phyloP scores from a whole-genome alignment of 768 basidiomycete species.

The Macrolepiota dolichaula region DNA sequence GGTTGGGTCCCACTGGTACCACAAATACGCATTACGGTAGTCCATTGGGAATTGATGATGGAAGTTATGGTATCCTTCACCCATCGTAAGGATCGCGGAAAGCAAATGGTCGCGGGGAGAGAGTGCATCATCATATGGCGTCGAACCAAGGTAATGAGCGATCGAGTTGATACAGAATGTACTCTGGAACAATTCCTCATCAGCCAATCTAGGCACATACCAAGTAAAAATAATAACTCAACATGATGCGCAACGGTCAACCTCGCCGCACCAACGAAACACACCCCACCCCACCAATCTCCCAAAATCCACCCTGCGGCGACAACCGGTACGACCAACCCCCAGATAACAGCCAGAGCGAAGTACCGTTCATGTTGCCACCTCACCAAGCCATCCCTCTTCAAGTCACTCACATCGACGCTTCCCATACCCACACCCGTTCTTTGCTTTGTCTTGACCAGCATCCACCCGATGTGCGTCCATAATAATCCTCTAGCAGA shows the following conservation, averaged over 20 bases:
- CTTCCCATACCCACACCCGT: constrained; percentile 44
- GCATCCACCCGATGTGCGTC: constrained; percentile 85
- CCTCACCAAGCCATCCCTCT: constrained; percentile 63
- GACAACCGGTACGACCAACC: constrained; percentile 63
- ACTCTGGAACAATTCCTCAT: constrained; percentile 40
- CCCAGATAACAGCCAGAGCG: constrained; percentile 57
- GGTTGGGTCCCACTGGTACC: constrained; percentile 91
- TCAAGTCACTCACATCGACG: constrained; percentile 71
- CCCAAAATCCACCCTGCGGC: constrained; percentile 71
- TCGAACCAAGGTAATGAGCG: constrained; percentile 79
- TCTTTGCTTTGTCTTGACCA: constrained; percentile 69
- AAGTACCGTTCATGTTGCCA: constrained; percentile 82
- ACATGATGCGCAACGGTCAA: constrained; percentile 81
- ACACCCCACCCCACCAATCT: constrained; percentile 78
- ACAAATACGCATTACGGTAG: constrained; percentile 72
- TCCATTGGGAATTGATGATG: constrained; percentile 92
- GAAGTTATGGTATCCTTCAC: constrained; percentile 90
- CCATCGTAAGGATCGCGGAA: constrained; percentile 81
- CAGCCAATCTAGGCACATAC: background rate
- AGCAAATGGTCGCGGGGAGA: constrained; percentile 77
- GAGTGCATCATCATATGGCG: constrained; percentile 79
- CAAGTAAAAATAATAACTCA: constrained; percentile 26
- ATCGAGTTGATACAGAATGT: constrained; percentile 90
- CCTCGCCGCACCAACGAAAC: constrained; percentile 68
- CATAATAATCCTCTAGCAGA: constrained; percentile 74